Percentiles rank a stretch among this genome's conserved stretches.
These are phyloP conservation scores for Boletus reticuloceps DNA, from an alignment of 768 basidiomycete genomes.

Conservation along the genomic window DNA sequence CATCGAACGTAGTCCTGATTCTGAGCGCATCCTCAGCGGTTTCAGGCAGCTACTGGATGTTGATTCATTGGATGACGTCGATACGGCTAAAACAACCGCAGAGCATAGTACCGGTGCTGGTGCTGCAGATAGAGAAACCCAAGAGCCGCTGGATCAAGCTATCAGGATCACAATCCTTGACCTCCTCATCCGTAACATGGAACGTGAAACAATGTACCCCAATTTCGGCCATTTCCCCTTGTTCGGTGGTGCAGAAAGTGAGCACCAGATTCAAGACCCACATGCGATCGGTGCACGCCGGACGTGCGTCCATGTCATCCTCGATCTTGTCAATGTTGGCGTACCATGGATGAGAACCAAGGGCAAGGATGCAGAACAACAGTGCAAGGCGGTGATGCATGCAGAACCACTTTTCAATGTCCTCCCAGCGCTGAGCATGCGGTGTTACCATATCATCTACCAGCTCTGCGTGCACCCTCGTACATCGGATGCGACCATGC, in stretches of 20 bases:
- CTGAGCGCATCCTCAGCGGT: slow-evolving; percentile 79
- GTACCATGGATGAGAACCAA: slow-evolving; percentile 55
- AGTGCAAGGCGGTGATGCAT: slow-evolving; percentile 26
- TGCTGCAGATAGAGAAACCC: slow-evolving; percentile 50
- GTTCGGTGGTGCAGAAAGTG: slow-evolving; percentile 60
- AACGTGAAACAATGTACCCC: slow-evolving; percentile 59
- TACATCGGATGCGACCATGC: slow-evolving; percentile 77
- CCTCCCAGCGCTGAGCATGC: slow-evolving; percentile 80
- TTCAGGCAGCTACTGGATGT: slow-evolving; percentile 65
- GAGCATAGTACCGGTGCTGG: slow-evolving; percentile 74
- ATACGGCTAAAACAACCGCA: slow-evolving; percentile 54
- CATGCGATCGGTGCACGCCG: slow-evolving; percentile 65
- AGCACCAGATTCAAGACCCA: slow-evolving; percentile 74
- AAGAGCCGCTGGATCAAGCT: slow-evolving; percentile 58
- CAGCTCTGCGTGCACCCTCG: slow-evolving; percentile 86
- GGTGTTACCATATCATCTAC: slow-evolving; percentile 79
- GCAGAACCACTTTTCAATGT: slow-evolving; percentile 55
- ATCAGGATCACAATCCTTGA: slow-evolving; percentile 78
- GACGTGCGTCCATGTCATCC: slow-evolving; percentile 77
- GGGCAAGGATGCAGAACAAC: slow-evolving; percentile 37
- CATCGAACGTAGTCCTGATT: slow-evolving; percentile 77
- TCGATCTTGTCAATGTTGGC: slow-evolving; percentile 73
- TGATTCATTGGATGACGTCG: slow-evolving; percentile 61
- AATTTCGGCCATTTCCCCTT: slow-evolving; percentile 88
- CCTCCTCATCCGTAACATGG: slow-evolving; percentile 75